Evolutionary conservation across 1,284 basidiomycete genomes (phyloP).

Genomic region (Athelia sp.): DNA sequence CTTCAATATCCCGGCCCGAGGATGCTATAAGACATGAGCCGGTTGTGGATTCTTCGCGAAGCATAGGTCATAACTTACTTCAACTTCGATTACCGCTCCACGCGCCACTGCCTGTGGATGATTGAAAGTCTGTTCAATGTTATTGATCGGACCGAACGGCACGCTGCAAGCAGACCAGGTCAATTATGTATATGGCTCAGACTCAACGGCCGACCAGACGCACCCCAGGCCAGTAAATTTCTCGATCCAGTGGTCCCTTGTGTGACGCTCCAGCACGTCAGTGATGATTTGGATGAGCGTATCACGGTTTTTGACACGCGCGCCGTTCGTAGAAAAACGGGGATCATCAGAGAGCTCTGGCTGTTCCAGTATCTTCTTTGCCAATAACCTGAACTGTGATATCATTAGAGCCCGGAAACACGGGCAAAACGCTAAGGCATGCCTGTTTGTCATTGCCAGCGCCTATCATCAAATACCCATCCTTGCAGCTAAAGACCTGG

Average conservation of each 20-base stretch:
- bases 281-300: slow-evolving; percentile 74
- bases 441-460: slow-evolving; percentile 91
- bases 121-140: slow-evolving; percentile 84
- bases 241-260: slow-evolving; percentile 70
- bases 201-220: slow-evolving; percentile 17
- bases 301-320: slow-evolving; percentile 73
- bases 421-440: slow-evolving; percentile 10
- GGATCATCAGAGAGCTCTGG: slow-evolving; percentile 55
- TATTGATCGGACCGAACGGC: slow-evolving; percentile 91
- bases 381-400: slow-evolving; percentile 63
- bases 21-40: slow-evolving; percentile 42
- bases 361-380: slow-evolving; percentile 52
- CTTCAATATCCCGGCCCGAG: slow-evolving; percentile 79
- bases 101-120: slow-evolving; percentile 81
- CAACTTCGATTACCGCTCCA: slow-evolving; percentile 54
- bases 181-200: slow-evolving; percentile 5
- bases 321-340: slow-evolving; percentile 69
- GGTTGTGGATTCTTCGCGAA: not conserved
- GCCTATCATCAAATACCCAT: slow-evolving; percentile 92
- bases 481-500: slow-evolving; percentile 85
- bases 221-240: slow-evolving; percentile 75
- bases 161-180: slow-evolving; percentile 49
- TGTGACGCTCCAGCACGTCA: slow-evolving; percentile 49
- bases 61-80: slow-evolving; percentile 40
- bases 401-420: not conserved